Evolutionary conservation across 768 basidiomycete genomes (phyloP).

Genomic region (Pseudohyphozyma bogoriensis): DNA sequence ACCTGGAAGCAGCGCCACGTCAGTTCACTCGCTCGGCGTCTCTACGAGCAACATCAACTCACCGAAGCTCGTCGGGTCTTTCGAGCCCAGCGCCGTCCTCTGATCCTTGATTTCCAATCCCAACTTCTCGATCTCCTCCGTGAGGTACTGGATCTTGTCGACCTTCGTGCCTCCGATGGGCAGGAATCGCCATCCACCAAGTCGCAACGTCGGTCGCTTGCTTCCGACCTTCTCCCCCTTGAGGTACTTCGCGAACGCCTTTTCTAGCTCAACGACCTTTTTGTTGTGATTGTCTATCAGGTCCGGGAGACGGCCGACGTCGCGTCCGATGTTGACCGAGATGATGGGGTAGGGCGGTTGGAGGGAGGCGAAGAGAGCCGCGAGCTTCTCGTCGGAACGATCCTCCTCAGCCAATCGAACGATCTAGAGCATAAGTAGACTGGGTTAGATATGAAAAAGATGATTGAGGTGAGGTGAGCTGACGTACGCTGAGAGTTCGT

Average conservation of each 20-base stretch:
- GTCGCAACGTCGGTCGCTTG: slow-evolving; percentile 66
- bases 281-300: slow-evolving; percentile 84
- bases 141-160: slow-evolving; percentile 80
- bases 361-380: slow-evolving; percentile 48
- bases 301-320: slow-evolving; percentile 76
- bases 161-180: slow-evolving; percentile 73
- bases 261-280: slow-evolving; percentile 82
- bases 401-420: slow-evolving; percentile 44
- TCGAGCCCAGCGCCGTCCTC: slow-evolving; percentile 44
- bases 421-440: not conserved
- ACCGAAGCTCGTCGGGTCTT: not conserved
- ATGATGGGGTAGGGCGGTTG: slow-evolving; percentile 77
- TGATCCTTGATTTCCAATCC: slow-evolving; percentile 48
- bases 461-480: no score
- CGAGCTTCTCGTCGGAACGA: slow-evolving; percentile 80
- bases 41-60: not conserved
- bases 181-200: slow-evolving; percentile 72
- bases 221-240: slow-evolving; percentile 71
- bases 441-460: no score
- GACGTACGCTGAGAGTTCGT: slow-evolving; percentile 58
- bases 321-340: slow-evolving; percentile 76
- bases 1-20: slow-evolving; percentile 44
- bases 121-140: slow-evolving; percentile 39
- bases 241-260: slow-evolving; percentile 68
- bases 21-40: slow-evolving; percentile 38